Evolutionary conservation across 75 land plant genomes (phyloP).

Genomic region (Pseudotsuga menziesii): DNA sequence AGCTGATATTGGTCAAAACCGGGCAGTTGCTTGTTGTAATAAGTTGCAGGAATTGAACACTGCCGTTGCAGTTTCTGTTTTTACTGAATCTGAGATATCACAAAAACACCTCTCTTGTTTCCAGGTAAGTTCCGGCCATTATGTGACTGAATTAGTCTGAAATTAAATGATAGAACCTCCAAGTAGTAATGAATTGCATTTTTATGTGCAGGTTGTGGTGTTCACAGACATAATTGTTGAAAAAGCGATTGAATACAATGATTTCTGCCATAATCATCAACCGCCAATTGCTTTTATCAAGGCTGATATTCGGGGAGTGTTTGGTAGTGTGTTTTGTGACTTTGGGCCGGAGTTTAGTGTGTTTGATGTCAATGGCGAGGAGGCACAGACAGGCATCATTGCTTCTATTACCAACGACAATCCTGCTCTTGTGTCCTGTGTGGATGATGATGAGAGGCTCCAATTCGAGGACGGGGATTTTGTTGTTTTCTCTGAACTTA

Average conservation of each 20-base stretch:
- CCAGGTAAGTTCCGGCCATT: slow-evolving; percentile 35
- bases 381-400: slow-evolving; percentile 89
- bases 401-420: slow-evolving; percentile 83
- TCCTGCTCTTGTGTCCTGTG: slow-evolving; percentile 83
- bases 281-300: too few relatives aligned
- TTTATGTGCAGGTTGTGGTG: slow-evolving; percentile 62
- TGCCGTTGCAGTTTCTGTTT: slow-evolving; percentile 38
- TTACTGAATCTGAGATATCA: slow-evolving; percentile 32
- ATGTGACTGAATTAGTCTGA: not conserved
- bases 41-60: slow-evolving; percentile 71
- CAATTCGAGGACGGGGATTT: slow-evolving; percentile 96
- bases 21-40: slow-evolving; percentile 59
- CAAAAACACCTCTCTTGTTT: slow-evolving; percentile 47
- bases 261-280: slow-evolving; percentile 68
- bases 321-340: slow-evolving; percentile 90
- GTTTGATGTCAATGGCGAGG: slow-evolving; percentile 89
- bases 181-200: not conserved
- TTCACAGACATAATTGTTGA: slow-evolving; percentile 61
- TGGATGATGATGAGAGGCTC: slow-evolving; percentile 82
- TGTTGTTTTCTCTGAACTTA: slow-evolving; percentile 85
- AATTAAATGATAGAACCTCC: not conserved
- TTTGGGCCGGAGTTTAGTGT: slow-evolving; percentile 93
- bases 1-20: slow-evolving; percentile 64
- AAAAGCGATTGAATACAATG: slow-evolving; percentile 63
- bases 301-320: too few relatives aligned